phyloP scores from a whole-genome alignment of 2,329 filamentous ascomycete species.

The Diaporthe ampelina region DNA sequence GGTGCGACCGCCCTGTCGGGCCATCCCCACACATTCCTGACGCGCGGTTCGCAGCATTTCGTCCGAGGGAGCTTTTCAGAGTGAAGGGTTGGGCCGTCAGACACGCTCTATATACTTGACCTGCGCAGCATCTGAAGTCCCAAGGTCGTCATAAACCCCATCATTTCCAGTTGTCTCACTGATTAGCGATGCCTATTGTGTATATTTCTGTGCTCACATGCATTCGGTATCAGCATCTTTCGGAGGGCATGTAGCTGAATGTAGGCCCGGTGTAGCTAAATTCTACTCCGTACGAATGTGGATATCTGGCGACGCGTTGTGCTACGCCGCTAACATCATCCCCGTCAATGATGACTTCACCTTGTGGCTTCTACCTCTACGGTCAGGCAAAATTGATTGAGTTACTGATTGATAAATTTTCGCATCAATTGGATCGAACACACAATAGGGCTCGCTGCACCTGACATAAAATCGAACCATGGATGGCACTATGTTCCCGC shows the following conservation, averaged over 20 bases:
- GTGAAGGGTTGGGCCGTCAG: background rate
- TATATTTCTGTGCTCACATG: no score
- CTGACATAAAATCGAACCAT: background rate
- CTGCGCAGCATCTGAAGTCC: background rate
- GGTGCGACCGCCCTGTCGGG: constrained; percentile 29
- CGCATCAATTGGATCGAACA: background rate
- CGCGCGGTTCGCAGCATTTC: background rate
- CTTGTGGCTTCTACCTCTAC: no score
- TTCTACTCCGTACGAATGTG: background rate
- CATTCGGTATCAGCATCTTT: background rate
- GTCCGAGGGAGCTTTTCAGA: background rate
- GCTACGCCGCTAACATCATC: background rate
- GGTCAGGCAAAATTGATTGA: no score
- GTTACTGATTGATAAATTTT: background rate
- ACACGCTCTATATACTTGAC: background rate
- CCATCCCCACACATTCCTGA: constrained; percentile 21
- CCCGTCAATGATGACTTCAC: background rate
- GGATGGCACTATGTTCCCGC: background rate
- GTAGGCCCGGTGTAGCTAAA: background rate
- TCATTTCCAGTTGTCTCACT: background rate
- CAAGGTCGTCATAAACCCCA: background rate
- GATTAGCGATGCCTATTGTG: background rate
- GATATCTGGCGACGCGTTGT: background rate
- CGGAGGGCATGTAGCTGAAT: background rate
- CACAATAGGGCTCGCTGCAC: background rate